phyloP scores from a whole-genome alignment of 176 grass and related monocot species.

The Cenchrus purpureus region DNA sequence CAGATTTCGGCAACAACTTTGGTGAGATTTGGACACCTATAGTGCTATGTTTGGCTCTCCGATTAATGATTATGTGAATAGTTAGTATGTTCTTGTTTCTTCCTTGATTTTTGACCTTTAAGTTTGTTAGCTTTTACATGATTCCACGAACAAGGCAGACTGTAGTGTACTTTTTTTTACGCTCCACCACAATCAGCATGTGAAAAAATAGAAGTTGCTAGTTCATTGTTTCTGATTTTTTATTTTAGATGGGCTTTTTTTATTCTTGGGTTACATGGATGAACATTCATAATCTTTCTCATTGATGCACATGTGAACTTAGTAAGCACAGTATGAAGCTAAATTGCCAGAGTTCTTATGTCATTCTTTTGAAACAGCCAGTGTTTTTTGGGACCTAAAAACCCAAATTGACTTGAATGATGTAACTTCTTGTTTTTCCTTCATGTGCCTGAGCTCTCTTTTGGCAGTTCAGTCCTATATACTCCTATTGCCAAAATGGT shows the following conservation, averaged over 20 bases:
- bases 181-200: background rate
- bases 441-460: background rate
- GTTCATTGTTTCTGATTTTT: background rate
- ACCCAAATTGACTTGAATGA: conserved; percentile 9
- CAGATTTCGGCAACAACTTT: conserved; percentile 76
- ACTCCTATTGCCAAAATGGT: background rate
- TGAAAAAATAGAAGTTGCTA: background rate
- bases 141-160: background rate
- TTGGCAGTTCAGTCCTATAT: background rate
- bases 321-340: too few relatives aligned
- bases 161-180: background rate
- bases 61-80: background rate
- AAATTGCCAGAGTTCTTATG: too few relatives aligned
- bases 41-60: background rate
- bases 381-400: too few relatives aligned
- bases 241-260: background rate
- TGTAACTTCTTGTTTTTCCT: background rate
- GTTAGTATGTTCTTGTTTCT: background rate
- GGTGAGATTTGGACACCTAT: conserved; percentile 54
- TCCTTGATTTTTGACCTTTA: background rate
- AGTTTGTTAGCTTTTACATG: background rate
- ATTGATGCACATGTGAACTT: background rate
- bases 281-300: background rate
- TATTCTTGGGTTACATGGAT: background rate
- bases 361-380: too few relatives aligned